phyloP scores from a whole-genome alignment of 768 basidiomycete genomes.

The Psilocybe sp. region DNA sequence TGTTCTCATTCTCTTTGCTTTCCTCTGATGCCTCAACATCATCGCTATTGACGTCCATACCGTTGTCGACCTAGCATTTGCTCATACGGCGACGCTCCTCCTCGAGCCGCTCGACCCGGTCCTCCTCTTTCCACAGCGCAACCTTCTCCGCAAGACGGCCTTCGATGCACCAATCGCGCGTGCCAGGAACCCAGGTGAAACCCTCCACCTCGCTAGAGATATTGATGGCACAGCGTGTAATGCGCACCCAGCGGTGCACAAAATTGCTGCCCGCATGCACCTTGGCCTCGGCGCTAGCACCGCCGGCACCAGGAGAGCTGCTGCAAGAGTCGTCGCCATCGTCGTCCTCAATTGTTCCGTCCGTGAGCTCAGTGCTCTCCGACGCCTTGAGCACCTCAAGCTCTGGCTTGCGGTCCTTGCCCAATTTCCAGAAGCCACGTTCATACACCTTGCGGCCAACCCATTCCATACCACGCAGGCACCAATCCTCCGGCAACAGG shows the following conservation, averaged over 20 bases:
- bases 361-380: conserved; percentile 55
- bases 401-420: conserved; percentile 65
- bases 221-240: conserved; percentile 66
- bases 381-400: conserved; percentile 72
- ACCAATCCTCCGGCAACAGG: conserved; percentile 92
- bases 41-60: conserved; percentile 72
- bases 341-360: conserved; percentile 84
- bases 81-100: conserved; percentile 66
- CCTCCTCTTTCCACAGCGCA: conserved; percentile 66
- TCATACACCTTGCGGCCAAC: conserved; percentile 87
- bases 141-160: conserved; percentile 70
- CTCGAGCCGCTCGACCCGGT: conserved; percentile 59
- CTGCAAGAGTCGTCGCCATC: conserved; percentile 42
- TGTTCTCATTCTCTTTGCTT: conserved; percentile 58
- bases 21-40: conserved; percentile 46
- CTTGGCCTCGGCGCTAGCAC: background rate
- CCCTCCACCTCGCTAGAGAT: conserved; percentile 74
- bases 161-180: conserved; percentile 60
- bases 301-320: too few relatives aligned
- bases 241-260: conserved; percentile 69
- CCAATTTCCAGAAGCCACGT: conserved; percentile 90
- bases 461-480: conserved; percentile 95
- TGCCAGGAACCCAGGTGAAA: conserved; percentile 61
- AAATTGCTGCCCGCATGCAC: conserved; percentile 33
- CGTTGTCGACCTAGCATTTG: conserved; percentile 60